Base-by-base conservation (phyloP, 192 early-diverging fungal genomes). In the Hyaloraphidium curvatum region DNA sequence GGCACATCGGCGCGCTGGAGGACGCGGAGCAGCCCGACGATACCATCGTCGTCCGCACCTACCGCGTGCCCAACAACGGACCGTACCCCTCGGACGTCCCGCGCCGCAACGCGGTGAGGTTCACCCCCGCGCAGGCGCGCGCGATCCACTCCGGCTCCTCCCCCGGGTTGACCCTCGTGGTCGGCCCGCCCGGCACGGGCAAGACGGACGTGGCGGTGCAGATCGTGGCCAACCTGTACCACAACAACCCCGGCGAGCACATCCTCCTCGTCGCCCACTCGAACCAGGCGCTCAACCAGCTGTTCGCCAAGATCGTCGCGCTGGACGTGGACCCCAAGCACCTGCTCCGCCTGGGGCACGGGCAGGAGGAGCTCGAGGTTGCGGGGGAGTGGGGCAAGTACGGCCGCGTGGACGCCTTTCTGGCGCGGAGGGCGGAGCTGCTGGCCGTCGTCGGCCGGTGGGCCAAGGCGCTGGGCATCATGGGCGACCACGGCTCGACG, bases 171-270 rank as follows among this genome's bases (percentile, higher is more conserved):
- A 89, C 91, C 2, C 61, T 99, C 66, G 70, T 97, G 2, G 91
- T 95, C 25, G 96, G 96, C 26, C 93, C 96, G 52, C 96, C 96
- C 9, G 95, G 96, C 39, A 92, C 96, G 3, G 96, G 96, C 40
- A 99, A 99, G 63, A 97, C 93, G 0, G 91, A 95, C 62, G 83
- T 91, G 2, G 92, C 96, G 0, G 96, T 92, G 9, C 92, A 99
- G 64, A 88, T 91, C 22, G 84, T 95, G 55, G 72, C 86, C 62
- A 96, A 94, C 56, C 65, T 97, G 31, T 97, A 97, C 62, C 89
- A 93, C 69, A 87, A 85, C 53, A 78, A 67, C 57, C 88, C 91
- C 0, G 67, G 78, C 13, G 81, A 96, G 59, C 91, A 87, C 40
- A 96, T 82, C 14, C 74, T 99, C 21, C 64, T 99, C 2, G 71